Conservation (phyloP, 2,329 filamentous ascomycete species). For the Exserohilum rostratum region DNA sequence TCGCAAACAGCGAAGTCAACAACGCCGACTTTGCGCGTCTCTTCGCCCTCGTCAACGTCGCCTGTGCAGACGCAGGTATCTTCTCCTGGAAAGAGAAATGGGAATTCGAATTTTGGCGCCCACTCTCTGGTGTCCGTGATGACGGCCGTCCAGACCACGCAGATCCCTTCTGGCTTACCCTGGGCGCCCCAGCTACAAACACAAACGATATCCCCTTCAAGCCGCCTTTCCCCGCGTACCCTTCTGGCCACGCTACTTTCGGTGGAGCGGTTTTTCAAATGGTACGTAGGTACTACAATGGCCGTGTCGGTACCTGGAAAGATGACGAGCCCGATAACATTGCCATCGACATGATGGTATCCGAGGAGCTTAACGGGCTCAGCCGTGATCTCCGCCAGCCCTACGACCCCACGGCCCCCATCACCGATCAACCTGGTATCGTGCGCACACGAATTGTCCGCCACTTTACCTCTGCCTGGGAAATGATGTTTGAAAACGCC, state of each 20-base stretch:
- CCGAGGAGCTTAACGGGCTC: conserved; percentile 34
- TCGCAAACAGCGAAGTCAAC: conserved; percentile 16
- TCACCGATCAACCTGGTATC: conserved; percentile 32
- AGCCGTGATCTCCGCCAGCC: conserved; percentile 30
- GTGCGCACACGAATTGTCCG: conserved; percentile 29
- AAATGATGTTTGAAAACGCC: conserved; percentile 37
- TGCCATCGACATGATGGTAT: conserved; percentile 25
- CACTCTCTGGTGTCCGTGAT: conserved; percentile 32
- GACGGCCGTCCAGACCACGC: conserved; percentile 17
- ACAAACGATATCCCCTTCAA: conserved; percentile 31
- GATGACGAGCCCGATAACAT: conserved; percentile 29
- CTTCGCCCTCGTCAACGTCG: conserved; percentile 32
- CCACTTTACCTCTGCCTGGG: conserved; percentile 30
- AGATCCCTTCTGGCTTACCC: conserved; percentile 33
- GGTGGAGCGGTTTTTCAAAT: conserved; percentile 32
- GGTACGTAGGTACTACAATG: conserved; percentile 34
- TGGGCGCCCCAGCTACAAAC: conserved; percentile 34
- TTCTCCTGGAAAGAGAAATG: conserved; percentile 40
- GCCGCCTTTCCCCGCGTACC: conserved; percentile 36
- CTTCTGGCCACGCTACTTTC: conserved; percentile 36
- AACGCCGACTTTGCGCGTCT: conserved; percentile 39
- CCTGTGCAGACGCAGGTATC: conserved; percentile 35
- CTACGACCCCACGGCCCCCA: conserved; percentile 28
- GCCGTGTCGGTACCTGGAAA: conserved; percentile 23
- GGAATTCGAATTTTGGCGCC: conserved; percentile 39